These are phyloP conservation scores for Brettanomyces naardenensis DNA, from an alignment of 805 yeast genomes.

Conservation along the genomic window DNA sequence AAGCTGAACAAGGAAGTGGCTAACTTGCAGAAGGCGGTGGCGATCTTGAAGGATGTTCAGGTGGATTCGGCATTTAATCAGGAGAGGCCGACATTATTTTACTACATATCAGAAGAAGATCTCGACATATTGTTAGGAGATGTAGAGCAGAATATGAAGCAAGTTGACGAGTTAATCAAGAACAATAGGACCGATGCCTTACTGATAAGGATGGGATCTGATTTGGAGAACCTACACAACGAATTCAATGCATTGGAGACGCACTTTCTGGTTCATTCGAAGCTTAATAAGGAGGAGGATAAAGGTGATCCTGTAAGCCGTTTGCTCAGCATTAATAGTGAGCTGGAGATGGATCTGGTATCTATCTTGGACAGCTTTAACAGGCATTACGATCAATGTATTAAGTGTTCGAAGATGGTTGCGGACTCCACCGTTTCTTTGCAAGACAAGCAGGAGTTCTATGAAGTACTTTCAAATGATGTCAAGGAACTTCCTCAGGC, in stretches of 20 bases:
- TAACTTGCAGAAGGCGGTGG: conserved; percentile 26
- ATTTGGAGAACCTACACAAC: conserved; percentile 17
- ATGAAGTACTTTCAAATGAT: conserved; percentile 44
- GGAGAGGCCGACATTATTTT: conserved; percentile 26
- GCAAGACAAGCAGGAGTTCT: conserved; percentile 30
- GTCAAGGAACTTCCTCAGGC: conserved; percentile 51
- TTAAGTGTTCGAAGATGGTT: conserved; percentile 32
- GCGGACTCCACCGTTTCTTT: conserved; percentile 8
- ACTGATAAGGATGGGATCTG: conserved; percentile 18
- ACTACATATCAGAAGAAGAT: conserved; percentile 39
- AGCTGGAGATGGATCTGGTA: conserved; percentile 63
- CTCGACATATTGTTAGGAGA: conserved; percentile 27
- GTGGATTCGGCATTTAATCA: conserved; percentile 27
- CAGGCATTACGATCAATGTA: conserved; percentile 76
- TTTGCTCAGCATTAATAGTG: conserved; percentile 32
- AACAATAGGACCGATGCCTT: conserved; percentile 22
- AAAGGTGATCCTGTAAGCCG: conserved; percentile 16
- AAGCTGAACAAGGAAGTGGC: conserved; percentile 24
- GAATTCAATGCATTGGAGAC: conserved; percentile 19
- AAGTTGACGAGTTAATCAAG: conserved; percentile 21
- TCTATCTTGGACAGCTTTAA: conserved; percentile 62
- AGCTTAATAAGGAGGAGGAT: conserved; percentile 10
- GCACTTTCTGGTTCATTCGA: conserved; percentile 17
- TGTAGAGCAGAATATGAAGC: conserved; percentile 22
- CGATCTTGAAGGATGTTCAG: conserved; percentile 26